These are phyloP conservation scores for Fusarium begoniae DNA, from an alignment of 2,329 filamentous ascomycete genomes.

Conservation along the genomic window DNA sequence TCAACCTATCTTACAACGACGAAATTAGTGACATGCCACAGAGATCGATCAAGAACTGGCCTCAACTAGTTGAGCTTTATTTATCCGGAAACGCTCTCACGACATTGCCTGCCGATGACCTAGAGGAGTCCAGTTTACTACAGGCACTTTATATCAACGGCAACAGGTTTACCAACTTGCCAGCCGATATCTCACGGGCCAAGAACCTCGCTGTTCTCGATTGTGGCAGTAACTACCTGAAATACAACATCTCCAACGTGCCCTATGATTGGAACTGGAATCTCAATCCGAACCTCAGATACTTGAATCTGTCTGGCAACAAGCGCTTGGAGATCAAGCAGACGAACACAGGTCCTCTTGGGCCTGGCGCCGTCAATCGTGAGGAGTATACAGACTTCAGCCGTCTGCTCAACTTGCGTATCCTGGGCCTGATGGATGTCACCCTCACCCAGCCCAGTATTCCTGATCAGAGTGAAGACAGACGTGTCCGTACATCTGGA, in stretches of 20 bases:
- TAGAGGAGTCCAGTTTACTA: slow-evolving; percentile 87
- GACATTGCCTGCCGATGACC: slow-evolving; percentile 88
- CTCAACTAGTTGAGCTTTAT: slow-evolving; percentile 89
- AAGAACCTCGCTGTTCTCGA: slow-evolving; percentile 92
- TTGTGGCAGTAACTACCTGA: slow-evolving; percentile 92
- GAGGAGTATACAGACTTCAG: slow-evolving; percentile 87
- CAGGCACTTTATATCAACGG: slow-evolving; percentile 95
- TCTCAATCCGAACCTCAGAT: slow-evolving; percentile 93
- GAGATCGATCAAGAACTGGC: slow-evolving; percentile 88
- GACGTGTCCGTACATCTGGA: slow-evolving; percentile 96
- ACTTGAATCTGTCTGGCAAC: slow-evolving; percentile 96
- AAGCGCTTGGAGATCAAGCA: slow-evolving; percentile 92
- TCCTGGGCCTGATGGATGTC: slow-evolving; percentile 96
- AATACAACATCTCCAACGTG: slow-evolving; percentile 99
- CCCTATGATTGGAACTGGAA: slow-evolving; percentile 99
- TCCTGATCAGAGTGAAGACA: slow-evolving; percentile 93
- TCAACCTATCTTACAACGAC: slow-evolving; percentile 96
- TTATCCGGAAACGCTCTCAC: slow-evolving; percentile 95
- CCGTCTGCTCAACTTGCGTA: slow-evolving; percentile 81
- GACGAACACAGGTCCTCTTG: slow-evolving; percentile 59
- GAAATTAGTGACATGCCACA: slow-evolving; percentile 88
- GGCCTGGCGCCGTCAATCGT: slow-evolving; percentile 63
- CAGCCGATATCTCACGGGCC: slow-evolving; percentile 93
- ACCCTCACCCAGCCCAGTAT: slow-evolving; percentile 93
- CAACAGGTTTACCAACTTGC: slow-evolving; percentile 97